A percentile compares a stretch with the other conserved stretches of the same genome.
Conservation (phyloP, 202 grass and related monocot species). For the Setaria italica region DNA sequence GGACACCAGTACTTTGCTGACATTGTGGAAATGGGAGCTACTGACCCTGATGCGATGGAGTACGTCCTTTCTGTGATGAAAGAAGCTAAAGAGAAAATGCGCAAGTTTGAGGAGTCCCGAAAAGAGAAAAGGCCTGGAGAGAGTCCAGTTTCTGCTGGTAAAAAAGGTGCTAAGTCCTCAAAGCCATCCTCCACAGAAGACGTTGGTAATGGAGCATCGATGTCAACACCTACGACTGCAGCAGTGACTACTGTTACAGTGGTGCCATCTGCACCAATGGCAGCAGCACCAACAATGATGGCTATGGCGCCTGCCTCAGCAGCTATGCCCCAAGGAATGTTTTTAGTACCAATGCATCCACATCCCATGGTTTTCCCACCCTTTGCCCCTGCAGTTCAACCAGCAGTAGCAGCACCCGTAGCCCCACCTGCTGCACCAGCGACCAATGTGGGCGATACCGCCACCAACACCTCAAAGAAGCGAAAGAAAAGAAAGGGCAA, state of each 20-base stretch:
- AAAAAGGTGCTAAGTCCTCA: conserved; percentile 47
- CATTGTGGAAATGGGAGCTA: conserved; percentile 87
- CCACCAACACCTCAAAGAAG: conserved; percentile 62
- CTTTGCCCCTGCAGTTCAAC: conserved; percentile 54
- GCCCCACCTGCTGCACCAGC: conserved; percentile 33
- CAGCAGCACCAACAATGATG: conserved; percentile 49
- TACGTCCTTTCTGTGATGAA: conserved; percentile 86
- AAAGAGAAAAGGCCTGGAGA: conserved; percentile 57
- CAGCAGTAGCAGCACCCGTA: conserved; percentile 51
- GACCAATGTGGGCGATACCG: conserved; percentile 8
- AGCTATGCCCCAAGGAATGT: conserved; percentile 62
- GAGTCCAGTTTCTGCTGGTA: conserved; percentile 55
- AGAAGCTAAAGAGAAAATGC: conserved; percentile 84
- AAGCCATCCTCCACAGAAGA: conserved; percentile 43
- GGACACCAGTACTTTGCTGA: conserved; percentile 89
- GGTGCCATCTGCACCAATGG: conserved; percentile 38
- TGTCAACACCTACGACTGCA: conserved; percentile 15
- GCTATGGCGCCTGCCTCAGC: conserved; percentile 53
- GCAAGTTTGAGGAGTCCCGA: conserved; percentile 75
- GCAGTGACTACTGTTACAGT: conserved; percentile 35
- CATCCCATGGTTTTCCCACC: conserved; percentile 69
- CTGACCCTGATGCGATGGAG: conserved; percentile 83
- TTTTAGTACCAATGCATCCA: conserved; percentile 70
- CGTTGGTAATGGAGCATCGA: conserved; percentile 29
- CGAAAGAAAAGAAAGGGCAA: conserved; percentile 71